These are phyloP conservation scores for Cytospora paraplurivora DNA, from an alignment of 2,329 filamentous ascomycete species.

Conservation along the genomic window DNA sequence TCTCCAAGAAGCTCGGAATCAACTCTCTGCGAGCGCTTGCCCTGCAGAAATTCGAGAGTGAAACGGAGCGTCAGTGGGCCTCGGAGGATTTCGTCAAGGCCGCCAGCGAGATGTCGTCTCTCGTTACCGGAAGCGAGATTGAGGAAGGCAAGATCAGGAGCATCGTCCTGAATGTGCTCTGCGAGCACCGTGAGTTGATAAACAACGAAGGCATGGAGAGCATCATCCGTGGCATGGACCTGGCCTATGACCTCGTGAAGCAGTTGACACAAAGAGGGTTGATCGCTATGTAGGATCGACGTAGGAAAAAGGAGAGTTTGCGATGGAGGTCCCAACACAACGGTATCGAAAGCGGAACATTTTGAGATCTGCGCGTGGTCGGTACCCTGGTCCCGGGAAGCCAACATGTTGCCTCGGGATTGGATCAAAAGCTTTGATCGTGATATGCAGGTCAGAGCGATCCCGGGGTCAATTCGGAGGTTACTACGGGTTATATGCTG, in stretches of 20 bases:
- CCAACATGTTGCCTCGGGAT: neutral
- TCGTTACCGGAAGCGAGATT: neutral
- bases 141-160: slow-evolving; percentile 25
- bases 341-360: neutral
- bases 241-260: slow-evolving; percentile 7
- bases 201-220: slow-evolving; percentile 1
- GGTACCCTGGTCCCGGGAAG: neutral
- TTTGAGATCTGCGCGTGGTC: neutral
- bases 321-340: neutral
- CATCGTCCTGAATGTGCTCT: slow-evolving; percentile 25
- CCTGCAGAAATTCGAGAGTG: slow-evolving; percentile 26
- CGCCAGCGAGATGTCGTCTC: slow-evolving; percentile 25
- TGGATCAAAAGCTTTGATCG: too few relatives aligned
- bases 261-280: neutral
- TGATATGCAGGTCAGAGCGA: too few relatives aligned
- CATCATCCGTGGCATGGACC: slow-evolving; percentile 7
- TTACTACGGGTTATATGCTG: too few relatives aligned
- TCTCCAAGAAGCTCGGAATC: slow-evolving; percentile 27
- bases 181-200: neutral
- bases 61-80: slow-evolving; percentile 19
- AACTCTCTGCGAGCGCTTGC: slow-evolving; percentile 27
- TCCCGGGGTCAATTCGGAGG: too few relatives aligned
- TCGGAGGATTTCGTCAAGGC: slow-evolving; percentile 29
- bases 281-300: neutral
- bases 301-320: neutral